Percentiles rank a stretch among this genome's conserved stretches.
Conservation (phyloP, 2,329 filamentous ascomycete species). For the Alternaria sp. region DNA sequence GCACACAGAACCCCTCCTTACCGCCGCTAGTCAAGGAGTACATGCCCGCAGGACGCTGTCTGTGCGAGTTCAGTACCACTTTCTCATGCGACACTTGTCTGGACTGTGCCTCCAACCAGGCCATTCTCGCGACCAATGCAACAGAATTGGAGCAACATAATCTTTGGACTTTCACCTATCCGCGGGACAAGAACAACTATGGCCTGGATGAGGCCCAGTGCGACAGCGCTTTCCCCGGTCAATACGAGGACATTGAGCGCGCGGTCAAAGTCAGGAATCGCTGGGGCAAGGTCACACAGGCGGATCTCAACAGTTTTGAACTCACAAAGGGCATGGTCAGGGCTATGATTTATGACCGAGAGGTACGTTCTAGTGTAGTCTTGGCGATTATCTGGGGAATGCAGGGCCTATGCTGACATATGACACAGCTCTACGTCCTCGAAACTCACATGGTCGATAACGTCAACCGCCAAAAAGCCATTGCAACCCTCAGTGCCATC, state of each 20-base stretch:
- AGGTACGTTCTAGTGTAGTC: conserved; percentile 30
- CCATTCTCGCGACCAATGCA: conserved; percentile 25
- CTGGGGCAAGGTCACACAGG: conserved; percentile 38
- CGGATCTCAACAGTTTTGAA: conserved; percentile 39
- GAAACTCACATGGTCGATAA: conserved; percentile 47
- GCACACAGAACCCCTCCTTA: conserved; percentile 39
- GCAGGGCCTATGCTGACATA: conserved; percentile 11
- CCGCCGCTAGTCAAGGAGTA: conserved; percentile 44
- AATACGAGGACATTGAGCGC: conserved; percentile 43
- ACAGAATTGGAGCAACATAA: conserved; percentile 28
- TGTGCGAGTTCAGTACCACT: conserved; percentile 44
- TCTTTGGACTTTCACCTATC: conserved; percentile 42
- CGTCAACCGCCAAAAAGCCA: conserved; percentile 45
- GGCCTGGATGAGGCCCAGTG: conserved; percentile 44
- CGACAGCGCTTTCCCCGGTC: conserved; percentile 42
- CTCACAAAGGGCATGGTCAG: conserved; percentile 47
- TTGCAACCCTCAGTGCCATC: conserved; percentile 40
- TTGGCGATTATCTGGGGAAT: not conserved
- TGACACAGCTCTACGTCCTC: conserved; percentile 41
- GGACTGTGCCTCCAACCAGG: conserved; percentile 42
- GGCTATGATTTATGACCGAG: conserved; percentile 41
- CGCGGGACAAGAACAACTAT: conserved; percentile 42
- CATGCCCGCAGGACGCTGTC: conserved; percentile 44
- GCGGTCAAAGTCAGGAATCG: conserved; percentile 34
- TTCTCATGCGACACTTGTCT: conserved; percentile 45